A percentile compares a stretch with the other conserved stretches of the same genome.
phyloP scores from a whole-genome alignment of 2,329 filamentous ascomycete genomes.

The Periglandula ipomoeae region DNA sequence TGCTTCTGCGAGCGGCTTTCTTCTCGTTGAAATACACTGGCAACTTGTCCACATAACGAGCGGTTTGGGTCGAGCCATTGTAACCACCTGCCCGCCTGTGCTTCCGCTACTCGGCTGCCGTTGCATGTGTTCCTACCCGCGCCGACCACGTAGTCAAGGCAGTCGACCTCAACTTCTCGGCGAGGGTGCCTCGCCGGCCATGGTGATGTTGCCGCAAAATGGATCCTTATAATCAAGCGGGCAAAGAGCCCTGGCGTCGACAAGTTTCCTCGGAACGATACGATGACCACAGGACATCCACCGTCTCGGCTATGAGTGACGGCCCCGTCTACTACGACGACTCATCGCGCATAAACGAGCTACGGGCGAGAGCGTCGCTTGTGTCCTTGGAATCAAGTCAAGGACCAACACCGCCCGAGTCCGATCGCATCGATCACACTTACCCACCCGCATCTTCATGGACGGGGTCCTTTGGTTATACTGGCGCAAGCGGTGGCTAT shows the following conservation, averaged over 20 bases:
- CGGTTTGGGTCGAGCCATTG: no score
- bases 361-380: constrained; percentile 19
- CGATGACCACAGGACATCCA: constrained; percentile 14
- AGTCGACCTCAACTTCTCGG: not conserved
- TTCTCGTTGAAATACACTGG: no score
- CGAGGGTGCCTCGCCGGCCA: constrained; percentile 9
- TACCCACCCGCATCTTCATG: constrained; percentile 16
- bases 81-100: no score
- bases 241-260: constrained; percentile 19
- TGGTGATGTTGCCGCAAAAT: constrained; percentile 17
- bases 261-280: not conserved
- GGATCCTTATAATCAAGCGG: constrained; percentile 21
- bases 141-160: no score
- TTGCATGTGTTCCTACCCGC: no score
- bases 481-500: constrained; percentile 17
- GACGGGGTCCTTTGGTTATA: constrained; percentile 21
- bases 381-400: constrained; percentile 10
- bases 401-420: constrained; percentile 10
- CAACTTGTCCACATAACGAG: no score
- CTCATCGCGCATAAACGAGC: constrained; percentile 11
- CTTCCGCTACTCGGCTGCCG: not conserved
- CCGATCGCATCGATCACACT: constrained; percentile 11
- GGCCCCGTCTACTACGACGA: constrained; percentile 19
- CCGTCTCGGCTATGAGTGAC: constrained; percentile 24
- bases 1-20: no score